phyloP scores from a whole-genome alignment of 225 moss, liverwort and hornwort species.

The Ulota crispa region DNA sequence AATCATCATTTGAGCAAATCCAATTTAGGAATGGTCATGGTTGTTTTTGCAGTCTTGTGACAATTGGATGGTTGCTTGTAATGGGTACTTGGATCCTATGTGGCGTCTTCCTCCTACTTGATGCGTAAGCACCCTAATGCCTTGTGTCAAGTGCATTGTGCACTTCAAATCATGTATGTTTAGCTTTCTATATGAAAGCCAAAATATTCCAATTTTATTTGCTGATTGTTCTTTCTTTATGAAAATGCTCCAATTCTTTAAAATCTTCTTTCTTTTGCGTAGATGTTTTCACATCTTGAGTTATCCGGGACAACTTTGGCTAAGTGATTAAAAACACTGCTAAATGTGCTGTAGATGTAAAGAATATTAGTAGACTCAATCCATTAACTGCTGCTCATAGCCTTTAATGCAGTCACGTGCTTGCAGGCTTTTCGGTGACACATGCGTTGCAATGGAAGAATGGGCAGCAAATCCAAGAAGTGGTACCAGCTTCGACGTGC shows the following conservation, averaged over 20 bases:
- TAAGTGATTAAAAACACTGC: too few species aligned
- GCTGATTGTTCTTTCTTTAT: neutral
- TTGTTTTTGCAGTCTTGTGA: constrained; percentile 45
- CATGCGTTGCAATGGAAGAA: constrained; percentile 52
- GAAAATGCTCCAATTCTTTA: neutral
- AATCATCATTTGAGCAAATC: neutral
- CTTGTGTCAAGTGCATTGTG: neutral
- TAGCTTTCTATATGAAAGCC: neutral
- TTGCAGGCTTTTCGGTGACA: constrained; percentile 46
- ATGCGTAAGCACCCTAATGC: constrained; percentile 29
- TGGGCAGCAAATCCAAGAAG: constrained; percentile 41
- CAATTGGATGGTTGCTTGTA: constrained; percentile 47
- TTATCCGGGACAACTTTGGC: neutral
- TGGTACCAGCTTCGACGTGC: constrained; percentile 41
- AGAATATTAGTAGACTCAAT: too few species aligned
- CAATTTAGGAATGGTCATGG: neutral
- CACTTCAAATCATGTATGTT: neutral
- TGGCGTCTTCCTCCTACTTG: constrained; percentile 31
- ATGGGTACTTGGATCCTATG: constrained; percentile 44
- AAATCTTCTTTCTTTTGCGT: neutral
- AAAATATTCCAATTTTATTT: too few species aligned
- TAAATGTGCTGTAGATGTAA: too few species aligned
- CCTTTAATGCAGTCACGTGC: neutral
- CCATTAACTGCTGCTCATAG: neutral
- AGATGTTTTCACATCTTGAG: neutral